Evolutionary conservation across 192 early-diverging fungal genomes (phyloP).

Genomic region (Rhizophagus clarus): DNA sequence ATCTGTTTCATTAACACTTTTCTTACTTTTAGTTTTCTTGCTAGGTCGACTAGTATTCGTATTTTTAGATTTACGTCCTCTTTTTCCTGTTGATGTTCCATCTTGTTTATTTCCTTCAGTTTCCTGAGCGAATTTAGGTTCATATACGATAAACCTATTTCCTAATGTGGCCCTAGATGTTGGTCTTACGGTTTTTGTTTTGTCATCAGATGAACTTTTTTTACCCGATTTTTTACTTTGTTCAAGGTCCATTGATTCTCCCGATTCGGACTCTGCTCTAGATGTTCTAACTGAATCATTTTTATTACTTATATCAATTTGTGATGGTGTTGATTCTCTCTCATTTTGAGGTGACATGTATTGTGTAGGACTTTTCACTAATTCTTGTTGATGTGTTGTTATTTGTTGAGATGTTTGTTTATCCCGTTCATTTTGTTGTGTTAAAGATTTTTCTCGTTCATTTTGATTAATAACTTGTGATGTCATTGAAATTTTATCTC

Average conservation of each 20-base stretch:
- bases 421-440: background rate
- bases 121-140: background rate
- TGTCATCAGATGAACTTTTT: background rate
- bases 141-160: conserved; percentile 8
- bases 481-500: background rate
- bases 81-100: background rate
- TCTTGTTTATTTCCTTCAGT: background rate
- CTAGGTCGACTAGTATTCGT: background rate
- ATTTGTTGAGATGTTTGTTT: background rate
- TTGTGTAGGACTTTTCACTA: background rate
- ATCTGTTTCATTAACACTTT: background rate
- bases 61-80: background rate
- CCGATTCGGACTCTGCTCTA: background rate
- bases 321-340: background rate
- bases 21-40: background rate
- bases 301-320: background rate
- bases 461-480: background rate
- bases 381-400: background rate
- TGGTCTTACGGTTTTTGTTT: background rate
- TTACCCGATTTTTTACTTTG: background rate
- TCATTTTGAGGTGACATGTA: background rate
- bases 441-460: conserved; percentile 1
- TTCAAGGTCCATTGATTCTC: background rate
- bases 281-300: background rate
- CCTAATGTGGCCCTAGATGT: background rate